These are phyloP conservation scores for Ustilago nuda DNA, from an alignment of 1,284 basidiomycete genomes.

Conservation along the genomic window DNA sequence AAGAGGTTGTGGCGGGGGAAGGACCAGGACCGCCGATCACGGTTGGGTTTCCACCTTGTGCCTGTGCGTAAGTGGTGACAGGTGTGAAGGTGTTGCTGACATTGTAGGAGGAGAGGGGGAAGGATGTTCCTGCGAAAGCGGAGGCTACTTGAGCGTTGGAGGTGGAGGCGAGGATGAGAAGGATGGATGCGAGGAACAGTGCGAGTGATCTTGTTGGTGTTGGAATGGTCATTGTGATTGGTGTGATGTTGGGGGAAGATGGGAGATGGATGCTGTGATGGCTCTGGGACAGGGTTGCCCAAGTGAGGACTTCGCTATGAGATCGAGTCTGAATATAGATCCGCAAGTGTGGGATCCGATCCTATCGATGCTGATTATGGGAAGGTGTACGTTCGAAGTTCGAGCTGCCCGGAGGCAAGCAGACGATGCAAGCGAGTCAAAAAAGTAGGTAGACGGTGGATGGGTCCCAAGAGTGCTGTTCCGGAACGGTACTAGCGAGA, in stretches of 20 bases:
- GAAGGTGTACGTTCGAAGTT: not conserved
- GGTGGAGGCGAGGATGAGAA: conserved; percentile 18
- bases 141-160: conserved; percentile 26
- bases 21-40: conserved; percentile 57
- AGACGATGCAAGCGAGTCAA: not conserved
- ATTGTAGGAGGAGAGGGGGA: conserved; percentile 41
- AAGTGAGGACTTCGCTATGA: no score
- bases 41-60: conserved; percentile 40
- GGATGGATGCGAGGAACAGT: conserved; percentile 15
- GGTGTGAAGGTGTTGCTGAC: conserved; percentile 50
- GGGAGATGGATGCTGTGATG: not conserved
- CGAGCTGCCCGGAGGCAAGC: not conserved
- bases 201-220: conserved; percentile 19
- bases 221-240: conserved; percentile 14
- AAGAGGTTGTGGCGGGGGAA: conserved; percentile 34
- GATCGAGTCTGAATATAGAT: no score
- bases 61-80: conserved; percentile 47
- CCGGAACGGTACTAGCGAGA: not conserved
- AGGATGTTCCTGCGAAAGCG: conserved; percentile 42
- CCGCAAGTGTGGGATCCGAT: not conserved
- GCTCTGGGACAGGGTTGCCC: not conserved
- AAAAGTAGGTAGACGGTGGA: not conserved
- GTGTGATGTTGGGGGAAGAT: not conserved
- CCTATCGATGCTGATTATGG: not conserved
- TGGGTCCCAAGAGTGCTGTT: not conserved